These are phyloP conservation scores for Pisolithus thermaeus DNA, from an alignment of 1,284 basidiomycete species.

Conservation along the genomic window DNA sequence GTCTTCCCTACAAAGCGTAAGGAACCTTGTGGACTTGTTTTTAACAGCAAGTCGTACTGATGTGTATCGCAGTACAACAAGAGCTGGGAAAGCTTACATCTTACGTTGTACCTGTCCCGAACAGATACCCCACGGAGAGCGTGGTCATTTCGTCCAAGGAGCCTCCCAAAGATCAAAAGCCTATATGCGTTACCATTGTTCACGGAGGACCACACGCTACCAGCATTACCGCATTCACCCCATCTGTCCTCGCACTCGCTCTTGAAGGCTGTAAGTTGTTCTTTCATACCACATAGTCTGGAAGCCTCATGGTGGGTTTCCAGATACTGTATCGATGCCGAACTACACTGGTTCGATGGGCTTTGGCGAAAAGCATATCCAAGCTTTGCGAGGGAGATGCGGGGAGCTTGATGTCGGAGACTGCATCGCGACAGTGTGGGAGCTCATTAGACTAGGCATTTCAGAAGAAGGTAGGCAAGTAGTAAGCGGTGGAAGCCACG, in stretches of 20 bases:
- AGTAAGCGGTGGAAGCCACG: slow-evolving; percentile 66
- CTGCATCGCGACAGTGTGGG: slow-evolving; percentile 48
- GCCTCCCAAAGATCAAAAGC: slow-evolving; percentile 15
- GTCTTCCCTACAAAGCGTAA: slow-evolving; percentile 34
- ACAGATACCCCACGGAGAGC: slow-evolving; percentile 45
- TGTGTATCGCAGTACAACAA: slow-evolving; percentile 31
- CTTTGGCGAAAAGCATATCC: slow-evolving; percentile 36
- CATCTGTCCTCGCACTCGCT: slow-evolving; percentile 41
- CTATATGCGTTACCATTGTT: slow-evolving; percentile 46
- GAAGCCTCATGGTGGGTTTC: background rate
- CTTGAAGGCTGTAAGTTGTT: slow-evolving; percentile 53
- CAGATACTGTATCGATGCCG: slow-evolving; percentile 54
- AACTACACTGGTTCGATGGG: slow-evolving; percentile 73
- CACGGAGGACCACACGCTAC: slow-evolving; percentile 68
- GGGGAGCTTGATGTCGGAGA: slow-evolving; percentile 66
- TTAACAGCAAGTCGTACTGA: background rate
- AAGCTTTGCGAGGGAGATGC: slow-evolving; percentile 47
- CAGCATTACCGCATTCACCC: slow-evolving; percentile 42
- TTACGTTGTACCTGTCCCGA: slow-evolving; percentile 42
- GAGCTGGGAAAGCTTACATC: slow-evolving; percentile 37
- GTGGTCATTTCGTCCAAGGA: slow-evolving; percentile 39
- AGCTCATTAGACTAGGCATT: slow-evolving; percentile 45
- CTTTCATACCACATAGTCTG: background rate
- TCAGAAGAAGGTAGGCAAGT: slow-evolving; percentile 47
- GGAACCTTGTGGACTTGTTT: slow-evolving; percentile 10